phyloP scores from a whole-genome alignment of 495 filamentous ascomycete species.

The Cladorrhinum samala region DNA sequence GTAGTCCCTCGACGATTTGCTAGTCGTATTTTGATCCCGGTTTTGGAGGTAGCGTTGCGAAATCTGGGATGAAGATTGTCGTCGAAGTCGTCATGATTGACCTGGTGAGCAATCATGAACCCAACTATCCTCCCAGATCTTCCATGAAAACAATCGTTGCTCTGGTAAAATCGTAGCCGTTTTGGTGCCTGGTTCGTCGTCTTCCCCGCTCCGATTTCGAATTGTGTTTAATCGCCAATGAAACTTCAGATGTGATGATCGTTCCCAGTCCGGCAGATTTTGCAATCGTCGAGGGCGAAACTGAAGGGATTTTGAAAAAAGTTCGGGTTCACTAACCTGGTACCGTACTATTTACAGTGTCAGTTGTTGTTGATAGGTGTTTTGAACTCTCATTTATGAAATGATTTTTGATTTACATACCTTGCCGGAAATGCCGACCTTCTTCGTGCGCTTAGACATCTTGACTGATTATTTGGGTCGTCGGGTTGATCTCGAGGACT shows the following conservation, averaged over 20 bases:
- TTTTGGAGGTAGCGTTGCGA: neutral
- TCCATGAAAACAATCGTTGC: too few relatives aligned
- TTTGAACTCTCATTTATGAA: neutral
- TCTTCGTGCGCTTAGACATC: slow-evolving; percentile 98
- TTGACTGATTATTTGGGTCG: slow-evolving; percentile 44
- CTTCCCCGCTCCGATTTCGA: too few relatives aligned
- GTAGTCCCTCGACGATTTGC: neutral
- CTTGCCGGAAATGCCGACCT: slow-evolving; percentile 77
- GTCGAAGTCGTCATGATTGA: too few relatives aligned
- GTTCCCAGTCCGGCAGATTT: too few relatives aligned
- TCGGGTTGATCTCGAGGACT: slow-evolving; percentile 17
- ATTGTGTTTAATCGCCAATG: too few relatives aligned
- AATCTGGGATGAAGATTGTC: too few relatives aligned
- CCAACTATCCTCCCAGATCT: too few relatives aligned
- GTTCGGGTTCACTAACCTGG: slow-evolving; percentile 39
- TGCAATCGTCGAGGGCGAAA: slow-evolving; percentile 9
- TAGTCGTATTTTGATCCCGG: neutral
- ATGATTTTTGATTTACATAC: slow-evolving; percentile 22
- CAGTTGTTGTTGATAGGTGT: slow-evolving; percentile 7
- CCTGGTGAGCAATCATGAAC: too few relatives aligned
- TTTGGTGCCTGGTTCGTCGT: too few relatives aligned
- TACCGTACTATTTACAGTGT: slow-evolving; percentile 45
- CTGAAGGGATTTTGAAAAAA: slow-evolving; percentile 6
- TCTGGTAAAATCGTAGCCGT: too few relatives aligned
- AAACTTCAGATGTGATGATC: too few relatives aligned